A percentile compares a stretch with the other conserved stretches of the same genome.
Evolutionary conservation across 805 yeast species (phyloP).

Genomic region (Diddensiella transvaalensis): DNA sequence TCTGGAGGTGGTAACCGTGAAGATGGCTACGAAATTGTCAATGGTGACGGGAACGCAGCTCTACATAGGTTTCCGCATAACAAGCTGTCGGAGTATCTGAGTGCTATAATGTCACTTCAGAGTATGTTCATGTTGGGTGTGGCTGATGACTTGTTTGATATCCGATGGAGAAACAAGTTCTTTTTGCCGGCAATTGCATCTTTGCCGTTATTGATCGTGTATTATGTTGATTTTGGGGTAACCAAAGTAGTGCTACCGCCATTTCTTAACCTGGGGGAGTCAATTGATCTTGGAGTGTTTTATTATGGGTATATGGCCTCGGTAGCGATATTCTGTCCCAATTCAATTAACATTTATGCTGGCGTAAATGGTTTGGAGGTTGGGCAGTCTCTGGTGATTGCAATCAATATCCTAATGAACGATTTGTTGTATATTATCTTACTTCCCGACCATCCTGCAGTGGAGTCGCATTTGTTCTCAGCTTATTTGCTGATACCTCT

Average conservation of each 20-base stretch:
- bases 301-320: conserved; percentile 91
- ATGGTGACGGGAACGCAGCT: conserved; percentile 12
- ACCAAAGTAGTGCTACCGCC: conserved; percentile 83
- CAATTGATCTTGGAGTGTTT: conserved; percentile 70
- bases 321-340: conserved; percentile 90
- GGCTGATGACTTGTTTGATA: conserved; percentile 91
- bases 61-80: conserved; percentile 61
- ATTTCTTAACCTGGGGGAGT: conserved; percentile 42
- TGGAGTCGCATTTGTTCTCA: conserved; percentile 79
- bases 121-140: conserved; percentile 82
- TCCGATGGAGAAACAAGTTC: conserved; percentile 96
- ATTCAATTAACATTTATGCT: conserved; percentile 91
- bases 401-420: conserved; percentile 65
- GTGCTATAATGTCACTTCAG: conserved; percentile 79
- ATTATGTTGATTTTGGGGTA: conserved; percentile 89
- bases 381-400: conserved; percentile 84
- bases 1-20: conserved; percentile 59
- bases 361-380: conserved; percentile 97
- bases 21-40: conserved; percentile 32
- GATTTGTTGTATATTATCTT: conserved; percentile 62
- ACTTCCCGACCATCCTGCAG: conserved; percentile 50
- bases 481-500: conserved; percentile 79
- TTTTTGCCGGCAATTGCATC: conserved; percentile 93
- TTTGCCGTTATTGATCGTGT: conserved; percentile 84
- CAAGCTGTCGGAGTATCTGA: conserved; percentile 77